A percentile compares a stretch with the other conserved stretches of the same genome.
Evolutionary conservation across 768 basidiomycete genomes (phyloP).

Genomic region (Pholiota conissans): DNA sequence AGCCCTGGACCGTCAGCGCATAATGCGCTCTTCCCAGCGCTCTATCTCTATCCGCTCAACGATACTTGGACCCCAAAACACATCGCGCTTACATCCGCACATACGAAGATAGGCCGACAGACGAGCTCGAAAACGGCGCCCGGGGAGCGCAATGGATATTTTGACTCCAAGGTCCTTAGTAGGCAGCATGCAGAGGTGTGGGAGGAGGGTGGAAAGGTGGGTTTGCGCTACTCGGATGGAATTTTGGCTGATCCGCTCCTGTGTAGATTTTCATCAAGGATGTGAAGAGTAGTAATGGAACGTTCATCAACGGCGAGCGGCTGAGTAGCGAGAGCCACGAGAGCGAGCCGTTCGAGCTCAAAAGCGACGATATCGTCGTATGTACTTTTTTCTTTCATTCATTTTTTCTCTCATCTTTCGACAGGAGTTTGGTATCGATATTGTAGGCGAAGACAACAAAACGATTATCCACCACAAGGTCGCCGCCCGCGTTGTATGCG

Average conservation of each 20-base stretch:
- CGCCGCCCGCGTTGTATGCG: slow-evolving; percentile 89
- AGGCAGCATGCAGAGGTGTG: slow-evolving; percentile 98
- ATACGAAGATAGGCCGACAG: slow-evolving; percentile 91
- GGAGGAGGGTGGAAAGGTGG: slow-evolving; percentile 87
- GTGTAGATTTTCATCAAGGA: slow-evolving; percentile 99
- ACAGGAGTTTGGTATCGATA: slow-evolving; percentile 99
- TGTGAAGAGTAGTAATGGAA: slow-evolving; percentile 97
- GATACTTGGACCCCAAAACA: slow-evolving; percentile 95
- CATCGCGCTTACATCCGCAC: slow-evolving; percentile 71
- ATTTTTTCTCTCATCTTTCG: background rate
- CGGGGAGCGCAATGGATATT: slow-evolving; percentile 91
- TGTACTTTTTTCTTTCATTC: slow-evolving; percentile 27
- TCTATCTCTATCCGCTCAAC: slow-evolving; percentile 88
- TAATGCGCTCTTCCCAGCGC: slow-evolving; percentile 38
- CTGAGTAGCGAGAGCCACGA: slow-evolving; percentile 88
- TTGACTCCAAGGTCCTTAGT: slow-evolving; percentile 92
- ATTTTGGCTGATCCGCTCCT: background rate
- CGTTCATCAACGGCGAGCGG: slow-evolving; percentile 95
- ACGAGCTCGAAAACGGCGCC: slow-evolving; percentile 96
- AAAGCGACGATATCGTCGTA: slow-evolving; percentile 95
- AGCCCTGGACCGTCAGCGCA: background rate
- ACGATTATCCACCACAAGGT: slow-evolving; percentile 99
- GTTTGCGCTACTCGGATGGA: slow-evolving; percentile 13
- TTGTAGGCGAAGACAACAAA: slow-evolving; percentile 97
- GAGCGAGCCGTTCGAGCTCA: slow-evolving; percentile 90